Base-by-base conservation (phyloP, 2,329 filamentous ascomycete species). In the Daldinia sp. region DNA sequence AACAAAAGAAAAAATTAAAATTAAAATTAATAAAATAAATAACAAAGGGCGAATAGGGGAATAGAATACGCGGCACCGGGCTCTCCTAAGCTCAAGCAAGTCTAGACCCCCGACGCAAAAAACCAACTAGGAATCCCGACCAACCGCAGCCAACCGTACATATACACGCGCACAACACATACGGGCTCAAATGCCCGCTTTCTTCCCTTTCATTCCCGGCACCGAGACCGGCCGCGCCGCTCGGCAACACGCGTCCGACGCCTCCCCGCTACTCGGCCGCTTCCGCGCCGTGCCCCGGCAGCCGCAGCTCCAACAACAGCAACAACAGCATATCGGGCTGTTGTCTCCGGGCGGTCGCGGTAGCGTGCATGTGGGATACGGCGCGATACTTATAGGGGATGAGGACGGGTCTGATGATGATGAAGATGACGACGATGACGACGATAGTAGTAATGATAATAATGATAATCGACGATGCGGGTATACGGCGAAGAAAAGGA, bases 201-300 rank as follows among this genome's bases (percentile, higher is more conserved):
- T 90, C 83, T 91, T 91, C 81, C 84, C 86, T 77, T 91, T 91
- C 80, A 89, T 89, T 70, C 88, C 89, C 75, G 89, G 89, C 78
- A 85, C 82, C 75, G 89, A 91, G 80, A 85, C 87, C 70, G 84
- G 66, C 42, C 73, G 74, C 64, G 67, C 82, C 74, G 81, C 82
- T 67, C 83, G 83, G 57, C 78, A 80, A 67, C 83, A 83, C 64
- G 76, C 79, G 59, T 78, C 76, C 65, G 82, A 81, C 74, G 81
- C 87, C 46, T 87, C 88, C 18, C 88, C 89, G 26, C 80, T 90
- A 7, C 85, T 91, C 1, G 89, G 89, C 69, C 87, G 89, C 42
- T 91, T 89, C 79, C 87, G 89, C 68, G 89, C 89, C 66, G 87
- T 91, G 30, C 70, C 74, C 48, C 65, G 68, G 41, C 33, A 28